Percentiles rank a stretch among this genome's conserved stretches.
These are phyloP conservation scores for Gossypium raimondii DNA, from an alignment of 345 rosid species.

Conservation along the genomic window DNA sequence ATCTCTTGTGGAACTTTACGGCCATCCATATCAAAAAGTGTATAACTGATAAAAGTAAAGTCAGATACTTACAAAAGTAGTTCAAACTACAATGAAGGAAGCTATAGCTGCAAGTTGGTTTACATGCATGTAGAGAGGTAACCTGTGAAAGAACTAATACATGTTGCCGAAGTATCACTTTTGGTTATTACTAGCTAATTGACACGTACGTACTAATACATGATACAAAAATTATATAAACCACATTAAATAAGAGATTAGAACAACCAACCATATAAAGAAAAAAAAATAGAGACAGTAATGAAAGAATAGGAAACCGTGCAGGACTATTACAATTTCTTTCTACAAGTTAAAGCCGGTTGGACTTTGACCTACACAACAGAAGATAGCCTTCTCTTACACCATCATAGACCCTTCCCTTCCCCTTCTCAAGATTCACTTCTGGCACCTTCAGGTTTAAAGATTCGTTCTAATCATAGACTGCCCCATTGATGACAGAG, in stretches of 20 bases:
- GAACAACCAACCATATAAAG: not conserved
- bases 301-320: not conserved
- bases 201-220: not conserved
- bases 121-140: not conserved
- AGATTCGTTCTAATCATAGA: not conserved
- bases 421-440: not conserved
- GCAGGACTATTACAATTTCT: not conserved
- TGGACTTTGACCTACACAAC: not conserved
- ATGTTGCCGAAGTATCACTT: not conserved
- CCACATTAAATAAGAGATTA: not conserved
- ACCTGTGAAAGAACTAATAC: slow-evolving; percentile 9
- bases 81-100: slow-evolving; percentile 11
- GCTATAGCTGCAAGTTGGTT: not conserved
- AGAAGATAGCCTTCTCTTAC: not conserved
- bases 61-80: slow-evolving; percentile 17
- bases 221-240: not conserved
- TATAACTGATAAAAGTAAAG: slow-evolving; percentile 43
- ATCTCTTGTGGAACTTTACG: slow-evolving; percentile 52
- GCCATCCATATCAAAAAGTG: slow-evolving; percentile 64
- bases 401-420: not conserved
- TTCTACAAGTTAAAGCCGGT: not conserved
- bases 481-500: not conserved
- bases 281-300: not conserved
- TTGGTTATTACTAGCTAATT: not conserved
- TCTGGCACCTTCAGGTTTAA: not conserved